Base-by-base conservation (phyloP, 306 rosid genomes). In the Vigna radiata region DNA sequence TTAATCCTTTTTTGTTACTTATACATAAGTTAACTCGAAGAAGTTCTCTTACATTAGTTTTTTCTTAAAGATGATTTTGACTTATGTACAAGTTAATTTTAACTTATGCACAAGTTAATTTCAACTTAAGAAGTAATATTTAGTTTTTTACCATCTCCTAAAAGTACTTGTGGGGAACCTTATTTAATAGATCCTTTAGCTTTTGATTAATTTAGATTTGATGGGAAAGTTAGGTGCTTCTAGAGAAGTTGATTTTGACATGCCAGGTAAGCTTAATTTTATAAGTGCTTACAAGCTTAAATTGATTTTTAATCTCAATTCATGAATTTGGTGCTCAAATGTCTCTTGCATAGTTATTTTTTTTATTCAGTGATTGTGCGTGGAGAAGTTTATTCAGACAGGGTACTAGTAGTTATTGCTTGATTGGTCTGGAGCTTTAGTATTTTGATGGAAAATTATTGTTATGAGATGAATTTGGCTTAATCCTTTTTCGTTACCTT, bases 381-480 rank as follows among this genome's bases (percentile, higher is more conserved):
- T 36, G 41, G 12, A 29, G 18, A 27, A 60, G 5, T 27, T 60
- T 60, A 29, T 60, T 1, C 43, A 6, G 8, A 6, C 5, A 60
- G 8, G 11, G 19, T 13, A 17, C 19, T 0, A 7, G 14, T 39
- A 33, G 13, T 39, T 49, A n/a, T 33, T 60, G 52, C 21, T n/a
- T 70, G 31, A 3, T 43, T 12, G 64, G 70, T 48, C 16, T 65
- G 47, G 58, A 59, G 71, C 79, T 17, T 33, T 64, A 39, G 49
- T 2, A 21, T 37, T 36, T 68, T 68, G 15, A 53, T 7, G 18
- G 46, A 11, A 3, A 33, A 23, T 43, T 46, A 1, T 16, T 48
- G 16, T 6, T 46, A 49, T 54, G 76, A 37, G 63, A 18, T 46
- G 76, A 29, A 8, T 44, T 62, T 74, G 55, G 52, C 16, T 16